Conservation (phyloP, 371 early-diverging fungal species). For the Mucor saturninus region DNA sequence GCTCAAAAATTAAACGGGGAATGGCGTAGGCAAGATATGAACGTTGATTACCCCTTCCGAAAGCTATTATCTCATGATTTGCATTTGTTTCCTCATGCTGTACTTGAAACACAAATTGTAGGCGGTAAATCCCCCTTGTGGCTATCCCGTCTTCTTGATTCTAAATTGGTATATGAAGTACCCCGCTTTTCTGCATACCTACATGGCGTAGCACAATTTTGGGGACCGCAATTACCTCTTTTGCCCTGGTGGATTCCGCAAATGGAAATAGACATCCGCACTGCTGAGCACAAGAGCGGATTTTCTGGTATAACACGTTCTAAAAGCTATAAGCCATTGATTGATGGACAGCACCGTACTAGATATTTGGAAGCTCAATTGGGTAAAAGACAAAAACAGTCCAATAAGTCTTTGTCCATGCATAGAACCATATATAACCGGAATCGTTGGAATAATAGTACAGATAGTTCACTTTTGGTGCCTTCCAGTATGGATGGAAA, state of each 20-base stretch:
- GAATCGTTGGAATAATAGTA: no score
- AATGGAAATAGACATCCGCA: slow-evolving; percentile 23
- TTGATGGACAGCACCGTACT: slow-evolving; percentile 38
- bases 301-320: slow-evolving; percentile 38
- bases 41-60: slow-evolving; percentile 84
- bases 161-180: slow-evolving; percentile 89
- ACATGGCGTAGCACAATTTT: slow-evolving; percentile 90
- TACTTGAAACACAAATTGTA: slow-evolving; percentile 96
- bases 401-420: no score
- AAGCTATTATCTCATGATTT: slow-evolving; percentile 73
- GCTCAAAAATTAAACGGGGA: slow-evolving; percentile 65
- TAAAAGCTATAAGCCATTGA: slow-evolving; percentile 38
- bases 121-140: slow-evolving; percentile 63
- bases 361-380: slow-evolving; percentile 17
- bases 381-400: not conserved
- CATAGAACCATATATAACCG: no score
- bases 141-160: slow-evolving; percentile 71
- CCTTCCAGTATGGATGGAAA: no score
- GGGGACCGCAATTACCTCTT: slow-evolving; percentile 75
- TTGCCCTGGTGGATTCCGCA: slow-evolving; percentile 88
- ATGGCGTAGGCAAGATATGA: slow-evolving; percentile 92
- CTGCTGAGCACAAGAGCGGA: slow-evolving; percentile 28
- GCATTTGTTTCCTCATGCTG: slow-evolving; percentile 77
- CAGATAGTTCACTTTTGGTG: no score
- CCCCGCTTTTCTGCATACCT: slow-evolving; percentile 96